Conservation (phyloP, 768 basidiomycete species). For the Psilocybe sp. region DNA sequence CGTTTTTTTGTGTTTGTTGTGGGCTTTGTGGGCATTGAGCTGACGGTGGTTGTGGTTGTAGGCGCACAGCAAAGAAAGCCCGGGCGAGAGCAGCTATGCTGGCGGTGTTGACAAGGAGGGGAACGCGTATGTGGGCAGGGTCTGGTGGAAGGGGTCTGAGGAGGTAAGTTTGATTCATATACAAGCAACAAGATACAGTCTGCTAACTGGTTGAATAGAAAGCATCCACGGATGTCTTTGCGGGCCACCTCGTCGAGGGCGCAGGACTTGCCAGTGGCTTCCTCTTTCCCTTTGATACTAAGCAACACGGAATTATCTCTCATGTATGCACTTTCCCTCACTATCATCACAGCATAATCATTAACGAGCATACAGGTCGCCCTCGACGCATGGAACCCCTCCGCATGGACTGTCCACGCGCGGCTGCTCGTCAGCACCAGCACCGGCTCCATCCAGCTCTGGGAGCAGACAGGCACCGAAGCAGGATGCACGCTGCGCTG, state of each 20-base stretch:
- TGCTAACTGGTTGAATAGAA: slow-evolving; percentile 34
- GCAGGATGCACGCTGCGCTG: slow-evolving; percentile 47
- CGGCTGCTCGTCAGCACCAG: slow-evolving; percentile 61
- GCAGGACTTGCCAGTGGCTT: slow-evolving; percentile 41
- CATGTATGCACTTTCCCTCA: slow-evolving; percentile 44
- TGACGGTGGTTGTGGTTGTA: too few relatives aligned
- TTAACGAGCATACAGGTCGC: slow-evolving; percentile 38
- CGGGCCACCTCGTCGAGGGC: slow-evolving; percentile 45
- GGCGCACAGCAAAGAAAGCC: too few relatives aligned
- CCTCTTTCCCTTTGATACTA: slow-evolving; percentile 64
- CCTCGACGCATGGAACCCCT: slow-evolving; percentile 44
- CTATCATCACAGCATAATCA: not conserved
- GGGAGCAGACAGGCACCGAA: slow-evolving; percentile 41
- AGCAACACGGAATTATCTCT: slow-evolving; percentile 61
- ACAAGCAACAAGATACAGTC: slow-evolving; percentile 36
- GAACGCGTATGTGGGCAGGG: too few relatives aligned
- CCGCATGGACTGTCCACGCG: slow-evolving; percentile 31
- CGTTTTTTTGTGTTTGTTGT: slow-evolving; percentile 18
- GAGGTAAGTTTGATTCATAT: too few relatives aligned
- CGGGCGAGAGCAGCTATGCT: too few relatives aligned
- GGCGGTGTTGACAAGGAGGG: too few relatives aligned
- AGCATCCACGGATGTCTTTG: slow-evolving; percentile 52
- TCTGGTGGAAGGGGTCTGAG: too few relatives aligned
- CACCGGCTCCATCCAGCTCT: slow-evolving; percentile 76
- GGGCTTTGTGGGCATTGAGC: not conserved